Evolutionary conservation across 176 grass and related monocot genomes (phyloP).

Genomic region (Oryza australiensis): DNA sequence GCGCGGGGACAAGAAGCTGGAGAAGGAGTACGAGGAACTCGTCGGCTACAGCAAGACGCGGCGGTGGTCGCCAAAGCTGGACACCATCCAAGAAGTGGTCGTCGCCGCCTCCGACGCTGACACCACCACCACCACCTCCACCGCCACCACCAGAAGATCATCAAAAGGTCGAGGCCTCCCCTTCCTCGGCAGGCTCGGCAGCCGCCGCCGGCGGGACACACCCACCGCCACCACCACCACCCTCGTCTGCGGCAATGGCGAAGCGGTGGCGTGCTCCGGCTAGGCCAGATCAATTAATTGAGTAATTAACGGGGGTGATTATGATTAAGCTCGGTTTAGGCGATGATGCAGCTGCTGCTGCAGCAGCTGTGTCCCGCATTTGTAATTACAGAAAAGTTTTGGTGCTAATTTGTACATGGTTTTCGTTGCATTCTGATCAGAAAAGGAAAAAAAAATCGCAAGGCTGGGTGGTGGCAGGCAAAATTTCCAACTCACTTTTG

Average conservation of each 20-base stretch:
- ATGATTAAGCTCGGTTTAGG: background rate
- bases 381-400: conserved; percentile 35
- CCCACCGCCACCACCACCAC: background rate
- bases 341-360: background rate
- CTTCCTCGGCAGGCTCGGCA: conserved; percentile 48
- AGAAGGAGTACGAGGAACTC: conserved; percentile 86
- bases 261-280: conserved; percentile 50
- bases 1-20: conserved; percentile 49
- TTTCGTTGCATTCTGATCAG: background rate
- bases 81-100: conserved; percentile 49
- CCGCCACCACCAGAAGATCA: background rate
- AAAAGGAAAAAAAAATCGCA: background rate
- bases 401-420: conserved; percentile 31
- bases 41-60: conserved; percentile 52
- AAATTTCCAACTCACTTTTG: background rate
- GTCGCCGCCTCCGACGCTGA: background rate
- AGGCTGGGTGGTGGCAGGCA: background rate
- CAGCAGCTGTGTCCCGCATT: background rate
- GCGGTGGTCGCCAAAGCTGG: conserved; percentile 69
- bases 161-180: conserved; percentile 23
- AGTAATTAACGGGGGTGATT: conserved; percentile 1
- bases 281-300: background rate
- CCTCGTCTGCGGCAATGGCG: conserved; percentile 14
- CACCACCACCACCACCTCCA: background rate
- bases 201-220: conserved; percentile 30